Conservation (phyloP, 495 filamentous ascomycete species). For the Podospora conica region DNA sequence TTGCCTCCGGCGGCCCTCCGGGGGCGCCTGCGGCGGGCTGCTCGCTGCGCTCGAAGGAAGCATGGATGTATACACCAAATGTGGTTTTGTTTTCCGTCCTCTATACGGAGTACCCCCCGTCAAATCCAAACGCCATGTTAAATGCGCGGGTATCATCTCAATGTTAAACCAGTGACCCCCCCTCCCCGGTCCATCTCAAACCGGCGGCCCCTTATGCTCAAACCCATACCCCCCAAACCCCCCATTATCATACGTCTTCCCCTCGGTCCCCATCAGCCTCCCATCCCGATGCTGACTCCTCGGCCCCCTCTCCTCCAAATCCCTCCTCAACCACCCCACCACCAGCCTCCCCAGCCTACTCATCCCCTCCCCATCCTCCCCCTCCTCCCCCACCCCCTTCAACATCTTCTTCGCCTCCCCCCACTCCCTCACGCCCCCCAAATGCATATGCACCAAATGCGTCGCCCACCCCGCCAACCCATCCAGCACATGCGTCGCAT, state of each 20-base stretch:
- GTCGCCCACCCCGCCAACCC: constrained; percentile 89
- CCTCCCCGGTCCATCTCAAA: background rate
- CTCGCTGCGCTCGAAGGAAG: background rate
- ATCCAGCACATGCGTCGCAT: constrained; percentile 96
- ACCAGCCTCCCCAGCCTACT: constrained; percentile 78
- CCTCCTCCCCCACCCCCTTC: constrained; percentile 21
- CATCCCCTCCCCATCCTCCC: constrained; percentile 49
- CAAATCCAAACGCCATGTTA: constrained; percentile 21
- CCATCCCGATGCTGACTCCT: constrained; percentile 52
- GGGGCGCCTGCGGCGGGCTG: no score
- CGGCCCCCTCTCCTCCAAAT: constrained; percentile 74
- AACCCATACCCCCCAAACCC: constrained; percentile 79
- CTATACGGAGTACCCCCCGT: constrained; percentile 1
- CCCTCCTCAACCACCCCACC: constrained; percentile 76
- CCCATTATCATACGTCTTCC: constrained; percentile 61
- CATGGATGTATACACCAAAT: background rate
- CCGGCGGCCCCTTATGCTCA: constrained; percentile 47
- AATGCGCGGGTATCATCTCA: constrained; percentile 20
- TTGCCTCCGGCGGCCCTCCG: no score
- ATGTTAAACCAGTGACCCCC: background rate
- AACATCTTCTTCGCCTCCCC: constrained; percentile 56
- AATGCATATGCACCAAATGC: constrained; percentile 89
- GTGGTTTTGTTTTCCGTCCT: background rate
- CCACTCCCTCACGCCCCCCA: constrained; percentile 80
- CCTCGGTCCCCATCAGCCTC: constrained; percentile 55